Base-by-base conservation (phyloP, 1,284 basidiomycete species). In the Inonotus hispidus region DNA sequence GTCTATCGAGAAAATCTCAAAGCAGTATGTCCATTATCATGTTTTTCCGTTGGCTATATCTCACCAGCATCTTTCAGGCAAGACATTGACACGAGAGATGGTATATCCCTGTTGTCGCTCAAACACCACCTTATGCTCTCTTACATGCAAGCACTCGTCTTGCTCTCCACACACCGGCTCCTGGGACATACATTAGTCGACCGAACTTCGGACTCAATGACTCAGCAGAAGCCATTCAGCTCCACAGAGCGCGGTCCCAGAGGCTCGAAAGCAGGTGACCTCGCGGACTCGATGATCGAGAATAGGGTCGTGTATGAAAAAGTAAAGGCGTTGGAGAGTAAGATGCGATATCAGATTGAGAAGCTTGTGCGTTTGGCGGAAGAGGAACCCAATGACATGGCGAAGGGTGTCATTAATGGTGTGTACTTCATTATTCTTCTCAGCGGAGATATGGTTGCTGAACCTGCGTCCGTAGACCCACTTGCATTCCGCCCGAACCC, bases 311-410 rank as follows among this genome's bases (percentile, higher is more conserved):
- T 88, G 5, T 77, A 93, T n/a, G 92, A 94, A 71, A 93, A 92
- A 73, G 78, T 87, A 55, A 87, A 85, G 65, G 77, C 82, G 1
- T 77, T 99, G 41, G 95, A 99, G 73, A 81, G 80, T 59, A 87
- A 92, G 69, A 88, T 98, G 81, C 87, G 85, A 63, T 97, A 98
- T 72, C 95, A 98, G 73, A 92, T 98, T 69, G 95, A 98, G 69
- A 98, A 98, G 72, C 83, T 97, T 21, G 82, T 95, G 35, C 82
- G 85, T 60, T 74, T 91, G 3, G 89, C 92, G 0, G 73, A 77
- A 37, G 84, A 87, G 58, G 81, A 83, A 37, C 74, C 80, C 1
- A 77, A 81, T 10, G 75, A 77, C n/a, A 77, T 74, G 16, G 72
- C 79, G 47, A 79, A 84, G 27, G 75, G 77, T 58, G 75, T 82